phyloP scores from a whole-genome alignment of 2,329 filamentous ascomycete genomes.

The Xylariaceae sp. region DNA sequence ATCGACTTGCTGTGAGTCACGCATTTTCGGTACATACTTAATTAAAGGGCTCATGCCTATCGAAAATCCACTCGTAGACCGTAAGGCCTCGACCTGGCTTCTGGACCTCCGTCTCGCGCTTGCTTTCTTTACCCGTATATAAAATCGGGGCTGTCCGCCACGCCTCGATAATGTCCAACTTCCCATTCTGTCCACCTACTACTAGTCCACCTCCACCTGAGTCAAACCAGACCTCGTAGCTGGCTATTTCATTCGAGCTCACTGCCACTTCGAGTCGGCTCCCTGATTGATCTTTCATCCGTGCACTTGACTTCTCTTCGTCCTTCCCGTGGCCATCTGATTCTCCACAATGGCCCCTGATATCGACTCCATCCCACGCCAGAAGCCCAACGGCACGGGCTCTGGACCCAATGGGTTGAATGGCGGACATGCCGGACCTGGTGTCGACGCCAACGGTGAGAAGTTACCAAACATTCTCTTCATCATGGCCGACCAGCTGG shows the following conservation, averaged over 20 bases:
- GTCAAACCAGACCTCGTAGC: too few species aligned
- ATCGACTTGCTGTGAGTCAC: too few species aligned
- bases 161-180: too few species aligned
- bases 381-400: constrained; percentile 21
- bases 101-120: too few species aligned
- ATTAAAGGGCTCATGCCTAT: too few species aligned
- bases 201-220: not conserved
- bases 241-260: not conserved
- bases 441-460: not conserved
- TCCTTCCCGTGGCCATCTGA: not conserved
- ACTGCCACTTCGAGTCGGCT: not conserved
- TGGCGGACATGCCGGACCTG: not conserved
- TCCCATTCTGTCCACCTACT: constrained; percentile 1
- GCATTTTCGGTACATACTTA: too few species aligned
- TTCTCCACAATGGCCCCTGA: constrained; percentile 56
- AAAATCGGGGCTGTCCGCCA: constrained; percentile 5
- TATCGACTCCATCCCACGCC: constrained; percentile 64
- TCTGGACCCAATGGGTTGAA: constrained; percentile 14
- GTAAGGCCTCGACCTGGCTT: too few species aligned
- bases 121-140: not conserved
- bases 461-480: constrained; percentile 74
- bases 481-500: constrained; percentile 96
- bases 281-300: too few species aligned
- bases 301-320: too few species aligned
- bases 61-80: too few species aligned